Base-by-base conservation (phyloP, 2,329 filamentous ascomycete genomes). In the Pestalotiopsis sp. region DNA sequence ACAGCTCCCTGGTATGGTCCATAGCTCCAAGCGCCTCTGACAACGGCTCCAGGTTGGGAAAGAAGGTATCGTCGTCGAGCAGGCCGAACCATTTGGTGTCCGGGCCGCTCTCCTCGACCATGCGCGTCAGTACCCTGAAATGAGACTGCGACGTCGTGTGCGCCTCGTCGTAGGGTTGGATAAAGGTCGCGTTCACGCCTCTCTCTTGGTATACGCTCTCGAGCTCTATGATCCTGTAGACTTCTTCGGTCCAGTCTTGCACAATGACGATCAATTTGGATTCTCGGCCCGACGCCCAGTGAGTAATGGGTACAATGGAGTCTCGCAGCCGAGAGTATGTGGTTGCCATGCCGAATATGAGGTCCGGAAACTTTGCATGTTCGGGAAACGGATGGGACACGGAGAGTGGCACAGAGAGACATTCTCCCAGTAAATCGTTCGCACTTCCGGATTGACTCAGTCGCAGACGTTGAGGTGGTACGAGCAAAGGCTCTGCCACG, bases 31-130 rank as follows among this genome's bases (percentile, higher is more conserved):
- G 81, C 4, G 83, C 80, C 14, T 82, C 75, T 20, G 83, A 79
- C 14, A 91, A 79, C 0, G 81, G 81, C 65, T 83, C 75, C 60
- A 90, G 82, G 1, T 85, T 87, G 1, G 86, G 83, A 76, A 90
- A 90, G 76, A 91, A 90, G 1, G 89, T 91, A 72, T 91, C 89
- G 73, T 91, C 89, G 74, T 91, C 88, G 56, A 90, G 83, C 60
- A 90, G 80, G 61, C 83, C 85, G 14, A 84, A 82, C 88, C 89
- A 90, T 36, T 80, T 78, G 0, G 87, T 89, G 14, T 80, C 73
- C 0, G 82, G 76, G 6, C 20, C 57, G 17, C 57, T 59, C 17
- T 59, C 57, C 12, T 59, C 74, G 25, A 87, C 77, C 69, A 90
- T 81, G 41, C 85, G 80, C 36, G 83, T 80, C 11, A 90, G 76